Percentiles rank a stretch among this genome's conserved stretches.
Conservation (phyloP, 495 filamentous ascomycete genomes). For the Penicillium fimorum region DNA sequence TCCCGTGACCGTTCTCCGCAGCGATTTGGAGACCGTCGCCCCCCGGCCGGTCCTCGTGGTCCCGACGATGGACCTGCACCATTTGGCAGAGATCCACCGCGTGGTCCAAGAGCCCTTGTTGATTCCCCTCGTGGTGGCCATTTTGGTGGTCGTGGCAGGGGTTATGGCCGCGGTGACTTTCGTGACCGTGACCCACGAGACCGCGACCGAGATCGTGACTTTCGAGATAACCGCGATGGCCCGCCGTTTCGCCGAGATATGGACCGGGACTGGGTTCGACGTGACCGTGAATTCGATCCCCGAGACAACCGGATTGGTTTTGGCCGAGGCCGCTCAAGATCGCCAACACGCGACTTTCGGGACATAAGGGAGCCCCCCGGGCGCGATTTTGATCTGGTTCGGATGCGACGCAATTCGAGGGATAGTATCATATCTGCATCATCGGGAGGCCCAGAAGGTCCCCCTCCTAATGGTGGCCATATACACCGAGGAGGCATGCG, state of each 20-base stretch:
- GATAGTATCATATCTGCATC: slow-evolving; percentile 67
- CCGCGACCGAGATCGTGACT: slow-evolving; percentile 43
- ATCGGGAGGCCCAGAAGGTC: slow-evolving; percentile 66
- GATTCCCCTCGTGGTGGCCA: slow-evolving; percentile 59
- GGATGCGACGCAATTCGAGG: slow-evolving; percentile 56
- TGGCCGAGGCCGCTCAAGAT: slow-evolving; percentile 46
- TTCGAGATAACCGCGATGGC: slow-evolving; percentile 41
- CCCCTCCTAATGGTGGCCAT: slow-evolving; percentile 44
- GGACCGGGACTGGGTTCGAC: slow-evolving; percentile 36
- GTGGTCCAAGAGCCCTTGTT: slow-evolving; percentile 67
- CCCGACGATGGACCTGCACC: slow-evolving; percentile 40
- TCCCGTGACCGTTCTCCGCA: slow-evolving; percentile 49
- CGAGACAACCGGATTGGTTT: slow-evolving; percentile 41
- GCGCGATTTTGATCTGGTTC: slow-evolving; percentile 42
- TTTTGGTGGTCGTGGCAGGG: slow-evolving; percentile 46
- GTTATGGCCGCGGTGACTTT: slow-evolving; percentile 58
- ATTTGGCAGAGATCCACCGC: slow-evolving; percentile 57
- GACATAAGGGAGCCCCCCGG: slow-evolving; percentile 42
- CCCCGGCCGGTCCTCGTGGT: slow-evolving; percentile 40
- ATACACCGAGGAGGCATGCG: slow-evolving; percentile 58
- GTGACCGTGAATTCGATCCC: slow-evolving; percentile 47
- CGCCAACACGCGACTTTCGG: slow-evolving; percentile 51
- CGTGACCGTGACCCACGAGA: slow-evolving; percentile 52
- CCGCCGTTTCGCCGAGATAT: slow-evolving; percentile 40
- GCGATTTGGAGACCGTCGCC: slow-evolving; percentile 47